These are phyloP conservation scores for Dryadomyces quercivorus DNA, from an alignment of 2,329 filamentous ascomycete species.

Conservation along the genomic window DNA sequence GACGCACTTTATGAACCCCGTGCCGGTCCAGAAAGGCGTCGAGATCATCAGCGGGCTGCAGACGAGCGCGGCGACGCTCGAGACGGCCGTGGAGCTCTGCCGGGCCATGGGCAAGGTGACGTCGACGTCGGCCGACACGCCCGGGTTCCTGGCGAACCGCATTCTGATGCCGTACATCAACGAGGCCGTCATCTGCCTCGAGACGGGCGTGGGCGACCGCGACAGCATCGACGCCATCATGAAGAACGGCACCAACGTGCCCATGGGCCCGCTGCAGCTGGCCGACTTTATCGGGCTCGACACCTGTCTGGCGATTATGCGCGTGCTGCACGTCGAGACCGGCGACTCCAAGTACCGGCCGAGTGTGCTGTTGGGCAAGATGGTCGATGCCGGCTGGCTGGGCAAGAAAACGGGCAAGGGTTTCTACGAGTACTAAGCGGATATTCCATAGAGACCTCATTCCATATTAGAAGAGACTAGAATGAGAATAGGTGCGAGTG, in stretches of 20 bases:
- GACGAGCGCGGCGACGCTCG: slow-evolving; percentile 70
- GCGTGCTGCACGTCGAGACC: slow-evolving; percentile 79
- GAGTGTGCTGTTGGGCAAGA: slow-evolving; percentile 75
- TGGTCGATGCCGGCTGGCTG: slow-evolving; percentile 96
- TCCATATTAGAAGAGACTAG: too few relatives aligned
- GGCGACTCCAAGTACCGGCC: slow-evolving; percentile 94
- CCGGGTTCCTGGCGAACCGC: slow-evolving; percentile 89
- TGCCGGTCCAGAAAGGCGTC: slow-evolving; percentile 91
- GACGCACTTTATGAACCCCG: slow-evolving; percentile 99
- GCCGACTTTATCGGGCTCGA: slow-evolving; percentile 97
- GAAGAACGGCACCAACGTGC: slow-evolving; percentile 98
- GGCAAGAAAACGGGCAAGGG: slow-evolving; percentile 97
- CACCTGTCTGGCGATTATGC: slow-evolving; percentile 95
- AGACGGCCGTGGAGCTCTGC: slow-evolving; percentile 75
- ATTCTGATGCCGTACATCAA: slow-evolving; percentile 99
- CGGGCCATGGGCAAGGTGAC: slow-evolving; percentile 87
- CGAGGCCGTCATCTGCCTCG: slow-evolving; percentile 89
- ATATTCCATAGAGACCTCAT: not conserved
- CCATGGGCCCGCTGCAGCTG: slow-evolving; percentile 88
- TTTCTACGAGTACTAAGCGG: slow-evolving; percentile 66
- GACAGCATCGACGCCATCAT: slow-evolving; percentile 96
- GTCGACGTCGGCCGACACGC: slow-evolving; percentile 76
- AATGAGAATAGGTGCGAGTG: too few relatives aligned
- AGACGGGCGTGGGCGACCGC: slow-evolving; percentile 78
- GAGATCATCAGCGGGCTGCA: slow-evolving; percentile 95